A percentile compares a stretch with the other conserved stretches of the same genome.
Conservation (phyloP, 2,329 filamentous ascomycete species). For the Leptographium wingfieldii region DNA sequence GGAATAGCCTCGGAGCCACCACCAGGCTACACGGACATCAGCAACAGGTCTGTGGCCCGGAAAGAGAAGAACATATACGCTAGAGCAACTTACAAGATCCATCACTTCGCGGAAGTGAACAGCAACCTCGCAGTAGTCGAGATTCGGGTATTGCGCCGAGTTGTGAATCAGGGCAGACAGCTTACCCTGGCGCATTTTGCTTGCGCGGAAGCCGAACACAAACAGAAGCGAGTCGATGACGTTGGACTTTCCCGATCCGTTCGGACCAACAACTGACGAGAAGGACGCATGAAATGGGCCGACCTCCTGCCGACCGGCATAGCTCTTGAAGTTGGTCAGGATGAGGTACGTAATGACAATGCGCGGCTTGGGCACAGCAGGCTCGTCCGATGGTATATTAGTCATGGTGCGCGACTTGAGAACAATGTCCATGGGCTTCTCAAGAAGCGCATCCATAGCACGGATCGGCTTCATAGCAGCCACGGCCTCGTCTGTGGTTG, state of each 20-base stretch:
- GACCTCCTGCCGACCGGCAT: constrained; percentile 87
- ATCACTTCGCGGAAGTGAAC: constrained; percentile 95
- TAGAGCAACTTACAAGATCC: constrained; percentile 48
- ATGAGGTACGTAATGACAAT: constrained; percentile 89
- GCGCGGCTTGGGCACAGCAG: constrained; percentile 65
- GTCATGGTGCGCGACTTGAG: constrained; percentile 68
- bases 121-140: constrained; percentile 88
- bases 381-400: constrained; percentile 51
- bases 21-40: constrained; percentile 40
- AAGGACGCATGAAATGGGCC: constrained; percentile 96
- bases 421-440: constrained; percentile 88
- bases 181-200: constrained; percentile 98
- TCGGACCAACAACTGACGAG: constrained; percentile 93
- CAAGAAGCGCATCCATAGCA: constrained; percentile 63
- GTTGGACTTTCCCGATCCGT: constrained; percentile 96
- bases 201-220: constrained; percentile 97
- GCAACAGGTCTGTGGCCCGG: constrained; percentile 2
- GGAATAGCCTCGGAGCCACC: constrained; percentile 68
- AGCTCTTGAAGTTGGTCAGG: constrained; percentile 97
- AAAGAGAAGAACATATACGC: no score
- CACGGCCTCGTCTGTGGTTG: constrained; percentile 35
- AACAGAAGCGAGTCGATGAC: constrained; percentile 97
- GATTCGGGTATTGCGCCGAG: constrained; percentile 71
- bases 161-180: constrained; percentile 97
- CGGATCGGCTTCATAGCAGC: constrained; percentile 57